These are phyloP conservation scores for Apophysomyces sp. DNA, from an alignment of 371 early-diverging fungal genomes.

Conservation along the genomic window DNA sequence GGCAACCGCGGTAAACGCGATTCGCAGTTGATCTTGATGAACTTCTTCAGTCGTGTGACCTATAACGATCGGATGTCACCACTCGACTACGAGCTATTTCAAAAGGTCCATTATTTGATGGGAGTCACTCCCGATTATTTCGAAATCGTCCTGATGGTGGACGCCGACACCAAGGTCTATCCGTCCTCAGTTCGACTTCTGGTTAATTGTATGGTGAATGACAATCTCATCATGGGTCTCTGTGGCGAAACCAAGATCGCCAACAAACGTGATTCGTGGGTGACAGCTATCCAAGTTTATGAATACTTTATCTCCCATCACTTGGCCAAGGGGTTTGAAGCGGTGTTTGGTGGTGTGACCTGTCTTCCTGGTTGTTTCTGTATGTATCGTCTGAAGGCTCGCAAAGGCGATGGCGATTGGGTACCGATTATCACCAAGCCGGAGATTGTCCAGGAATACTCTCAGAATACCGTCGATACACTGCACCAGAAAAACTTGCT, in stretches of 20 bases:
- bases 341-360: slow-evolving; percentile 96
- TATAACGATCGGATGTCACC: slow-evolving; percentile 84
- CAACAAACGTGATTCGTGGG: slow-evolving; percentile 85
- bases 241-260: slow-evolving; percentile 89
- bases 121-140: slow-evolving; percentile 79
- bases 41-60: slow-evolving; percentile 81
- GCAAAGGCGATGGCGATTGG: slow-evolving; percentile 63
- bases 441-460: slow-evolving; percentile 87
- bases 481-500: slow-evolving; percentile 94
- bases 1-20: slow-evolving; percentile 96
- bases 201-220: slow-evolving; percentile 77
- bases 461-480: slow-evolving; percentile 84
- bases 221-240: slow-evolving; percentile 80
- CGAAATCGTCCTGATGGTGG: slow-evolving; percentile 90
- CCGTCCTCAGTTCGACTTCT: slow-evolving; percentile 71
- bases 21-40: slow-evolving; percentile 92
- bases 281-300: slow-evolving; percentile 93
- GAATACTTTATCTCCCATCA: slow-evolving; percentile 97
- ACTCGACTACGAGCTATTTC: slow-evolving; percentile 86
- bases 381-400: slow-evolving; percentile 83
- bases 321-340: slow-evolving; percentile 91
- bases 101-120: slow-evolving; percentile 72
- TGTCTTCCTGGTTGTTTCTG: slow-evolving; percentile 96
- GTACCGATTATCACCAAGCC: slow-evolving; percentile 83
- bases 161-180: slow-evolving; percentile 88